Evolutionary conservation across 2,329 filamentous ascomycete genomes (phyloP).

Genomic region (Penicillium decumbens): DNA sequence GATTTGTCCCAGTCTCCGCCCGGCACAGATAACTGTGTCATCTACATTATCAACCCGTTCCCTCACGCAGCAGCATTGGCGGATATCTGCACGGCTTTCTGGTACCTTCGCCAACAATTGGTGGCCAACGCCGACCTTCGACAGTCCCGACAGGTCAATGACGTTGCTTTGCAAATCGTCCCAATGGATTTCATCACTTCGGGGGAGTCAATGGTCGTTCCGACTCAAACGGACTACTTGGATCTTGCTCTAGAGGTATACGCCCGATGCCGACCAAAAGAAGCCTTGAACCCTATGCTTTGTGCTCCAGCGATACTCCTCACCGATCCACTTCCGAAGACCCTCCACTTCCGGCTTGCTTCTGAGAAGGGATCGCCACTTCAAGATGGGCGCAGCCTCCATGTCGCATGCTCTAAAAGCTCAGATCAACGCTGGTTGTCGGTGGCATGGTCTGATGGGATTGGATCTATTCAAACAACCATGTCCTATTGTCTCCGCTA

Average conservation of each 20-base stretch:
- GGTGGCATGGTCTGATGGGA: conserved; percentile 57
- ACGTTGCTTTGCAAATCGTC: conserved; percentile 56
- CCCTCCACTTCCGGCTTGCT: conserved; percentile 52
- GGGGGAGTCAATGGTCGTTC: conserved; percentile 49
- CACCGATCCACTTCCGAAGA: conserved; percentile 50
- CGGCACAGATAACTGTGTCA: conserved; percentile 45
- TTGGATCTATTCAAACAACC: conserved; percentile 50
- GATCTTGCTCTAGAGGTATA: conserved; percentile 55
- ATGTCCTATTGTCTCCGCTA: conserved; percentile 53
- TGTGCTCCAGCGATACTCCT: conserved; percentile 53
- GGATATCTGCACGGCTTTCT: conserved; percentile 56
- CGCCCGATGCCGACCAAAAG: conserved; percentile 51
- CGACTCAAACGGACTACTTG: conserved; percentile 46
- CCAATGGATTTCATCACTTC: conserved; percentile 53
- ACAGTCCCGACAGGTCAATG: conserved; percentile 33
- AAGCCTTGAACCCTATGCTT: conserved; percentile 37
- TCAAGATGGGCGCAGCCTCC: conserved; percentile 54
- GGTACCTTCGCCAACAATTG: conserved; percentile 54
- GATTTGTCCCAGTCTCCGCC: conserved; percentile 33
- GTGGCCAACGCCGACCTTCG: conserved; percentile 37
- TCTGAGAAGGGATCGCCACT: conserved; percentile 53
- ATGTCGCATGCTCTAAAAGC: conserved; percentile 56
- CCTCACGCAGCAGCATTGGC: conserved; percentile 41
- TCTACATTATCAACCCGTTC: conserved; percentile 59
- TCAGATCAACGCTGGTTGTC: conserved; percentile 55